Evolutionary conservation across 306 rosid species (phyloP).

Genomic region (Sicyos edulis): DNA sequence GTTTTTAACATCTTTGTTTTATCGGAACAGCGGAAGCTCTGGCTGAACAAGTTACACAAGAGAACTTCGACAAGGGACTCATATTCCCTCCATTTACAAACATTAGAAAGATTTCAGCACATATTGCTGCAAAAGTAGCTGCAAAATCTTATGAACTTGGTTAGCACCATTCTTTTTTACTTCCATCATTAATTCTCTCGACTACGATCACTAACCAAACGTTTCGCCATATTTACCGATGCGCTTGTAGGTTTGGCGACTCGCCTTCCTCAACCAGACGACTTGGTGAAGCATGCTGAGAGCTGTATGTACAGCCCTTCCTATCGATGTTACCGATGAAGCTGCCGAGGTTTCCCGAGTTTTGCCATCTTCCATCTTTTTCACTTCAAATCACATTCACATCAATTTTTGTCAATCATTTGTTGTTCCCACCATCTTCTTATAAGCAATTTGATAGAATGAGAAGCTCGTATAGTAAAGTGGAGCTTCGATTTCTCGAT

Average conservation of each 20-base stretch:
- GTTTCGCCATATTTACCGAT: neutral
- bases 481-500: too few species aligned
- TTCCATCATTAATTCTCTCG: neutral
- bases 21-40: constrained; percentile 77
- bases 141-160: constrained; percentile 87
- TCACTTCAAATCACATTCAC: neutral
- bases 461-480: neutral
- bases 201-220: constrained; percentile 3
- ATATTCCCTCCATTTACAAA: constrained; percentile 72
- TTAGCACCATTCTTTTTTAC: constrained; percentile 22
- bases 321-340: constrained; percentile 62
- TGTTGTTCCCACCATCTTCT: constrained; percentile 11
- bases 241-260: constrained; percentile 68
- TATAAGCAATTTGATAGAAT: neutral
- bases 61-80: constrained; percentile 70
- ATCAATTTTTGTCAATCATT: neutral
- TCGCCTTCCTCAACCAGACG: constrained; percentile 75
- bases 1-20: constrained; percentile 5
- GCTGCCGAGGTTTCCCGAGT: neutral
- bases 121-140: constrained; percentile 86
- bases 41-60: constrained; percentile 61
- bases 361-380: neutral
- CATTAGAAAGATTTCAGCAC: constrained; percentile 89
- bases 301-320: constrained; percentile 80
- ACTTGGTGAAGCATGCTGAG: constrained; percentile 73